These are phyloP conservation scores for Trametes polyzona DNA, from an alignment of 1,284 basidiomycete genomes.

Conservation along the genomic window DNA sequence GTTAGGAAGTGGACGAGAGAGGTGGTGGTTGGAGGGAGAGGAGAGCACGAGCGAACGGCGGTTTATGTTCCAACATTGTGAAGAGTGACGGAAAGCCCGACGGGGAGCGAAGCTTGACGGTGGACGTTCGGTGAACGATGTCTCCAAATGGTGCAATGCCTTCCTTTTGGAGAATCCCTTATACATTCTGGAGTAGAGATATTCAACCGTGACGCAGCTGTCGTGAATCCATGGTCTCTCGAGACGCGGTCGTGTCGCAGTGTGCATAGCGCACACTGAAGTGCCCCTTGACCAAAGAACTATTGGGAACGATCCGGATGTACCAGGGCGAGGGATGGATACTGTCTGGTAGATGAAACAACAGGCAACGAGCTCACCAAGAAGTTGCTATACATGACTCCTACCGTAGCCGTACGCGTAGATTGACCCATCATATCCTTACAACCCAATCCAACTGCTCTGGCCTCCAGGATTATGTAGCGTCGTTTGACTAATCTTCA, in stretches of 20 bases:
- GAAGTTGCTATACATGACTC: constrained; percentile 2
- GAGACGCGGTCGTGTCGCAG: no score
- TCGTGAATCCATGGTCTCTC: no score
- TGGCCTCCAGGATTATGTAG: constrained; percentile 90
- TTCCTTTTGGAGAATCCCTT: neutral
- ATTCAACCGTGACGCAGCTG: no score
- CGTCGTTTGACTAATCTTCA: constrained; percentile 93
- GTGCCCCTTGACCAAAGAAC: no score
- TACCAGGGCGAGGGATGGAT: no score
- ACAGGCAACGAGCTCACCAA: constrained; percentile 3
- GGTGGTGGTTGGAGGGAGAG: neutral
- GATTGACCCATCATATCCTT: no score
- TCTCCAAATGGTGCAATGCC: constrained; percentile 3
- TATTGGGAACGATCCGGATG: no score
- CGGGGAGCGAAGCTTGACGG: constrained; percentile 14
- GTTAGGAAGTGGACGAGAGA: constrained; percentile 9
- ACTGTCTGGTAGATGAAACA: no score
- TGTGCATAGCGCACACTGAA: no score
- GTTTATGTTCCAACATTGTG: constrained; percentile 18
- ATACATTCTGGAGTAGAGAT: neutral
- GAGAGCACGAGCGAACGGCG: neutral
- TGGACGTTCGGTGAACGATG: neutral
- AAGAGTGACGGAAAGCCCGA: constrained; percentile 17
- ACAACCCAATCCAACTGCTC: constrained; percentile 91
- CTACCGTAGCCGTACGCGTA: constrained; percentile 1